Evolutionary conservation across 441 rosid genomes (phyloP), one percentile per base, ranked within the genome.

Genomic region (Breynia disticha): DNA sequence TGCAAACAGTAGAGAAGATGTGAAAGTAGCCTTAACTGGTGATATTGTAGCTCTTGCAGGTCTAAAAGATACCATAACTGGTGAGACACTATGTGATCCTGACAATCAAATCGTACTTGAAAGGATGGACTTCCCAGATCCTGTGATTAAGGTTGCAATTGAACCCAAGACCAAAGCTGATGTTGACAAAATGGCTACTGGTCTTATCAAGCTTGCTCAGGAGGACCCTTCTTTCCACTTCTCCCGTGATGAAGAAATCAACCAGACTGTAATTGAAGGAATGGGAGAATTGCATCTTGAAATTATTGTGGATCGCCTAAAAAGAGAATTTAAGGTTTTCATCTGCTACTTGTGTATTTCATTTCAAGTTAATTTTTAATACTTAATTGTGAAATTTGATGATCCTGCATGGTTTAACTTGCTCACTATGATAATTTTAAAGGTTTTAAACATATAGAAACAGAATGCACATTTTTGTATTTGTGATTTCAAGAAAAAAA

Each of bases 271-370:
- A 53, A 91, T 86, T 48, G 98, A 87, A 71, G 98, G 98, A 54
- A 91, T 91, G 98, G 96, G 96, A 55, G 98, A 91, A 61, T 69
- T 91, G 78, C 98, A 91, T 84, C 96, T 91, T 3, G 98, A 91
- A 76, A 91, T 91, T 62, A 88, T 91, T 48, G 95, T 91, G n/a
- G 98, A 91, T 59, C 81, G 91, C 22, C 95, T 88, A 48, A 86
- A 82, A 76, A 82, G 98, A 73, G 96, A 88, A 70, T 91, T 74
- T 61, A 91, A 87, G 86, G 97, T 90, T 57, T 38, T 46, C 54
- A 42, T 60, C 22, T 38, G n/a, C 51, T 55, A 16, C 19, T 39
- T 14, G 11, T 10, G 43, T 13, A 39, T 39, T 14, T 39, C 12
- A 8, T 9, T 39, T 39, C 9, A 39, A 39, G 12, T 39, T 14